Base-by-base conservation (phyloP, 2,329 filamentous ascomycete genomes). In the Neofusicoccum sp. region DNA sequence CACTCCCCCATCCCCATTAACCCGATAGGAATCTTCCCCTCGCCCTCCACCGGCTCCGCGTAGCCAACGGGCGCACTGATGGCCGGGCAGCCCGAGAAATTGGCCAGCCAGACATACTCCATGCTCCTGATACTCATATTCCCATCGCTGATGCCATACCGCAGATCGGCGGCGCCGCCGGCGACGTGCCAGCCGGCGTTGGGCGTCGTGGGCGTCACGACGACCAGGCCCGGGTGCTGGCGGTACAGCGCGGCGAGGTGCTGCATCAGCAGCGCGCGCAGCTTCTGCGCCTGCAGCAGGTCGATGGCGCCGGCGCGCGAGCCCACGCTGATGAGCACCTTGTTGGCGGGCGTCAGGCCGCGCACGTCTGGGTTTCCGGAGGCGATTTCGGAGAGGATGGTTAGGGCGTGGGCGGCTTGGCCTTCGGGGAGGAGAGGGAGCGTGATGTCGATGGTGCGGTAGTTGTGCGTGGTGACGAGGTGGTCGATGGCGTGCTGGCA, bases 51-150 rank as follows among this genome's bases (percentile, higher is more conserved):
- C 0, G 84, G 81, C 31, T 85, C 79, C 3, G 81, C 83, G 76
- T 93, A 96, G 0, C 91, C 93, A 9, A 91, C 87, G 0, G 93
- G 92, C 39, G 87, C 87, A 49, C 82, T 87, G 11, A 96, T 84
- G 1, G 91, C 87, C 0, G 93, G 93, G 54, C 88, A 88, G 0
- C 93, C 93, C 0, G 83, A 86, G 69, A 92, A 88, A 76, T 97
- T 97, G 6, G 93, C 90, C 39, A 96, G 77, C 85, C 90, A 96
- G 14, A 91, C 87, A 76, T 92, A 97, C 75, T 89, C 86, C 92
- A 97, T 96, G 71, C 86, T 91, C 31, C 85, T 81, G n/a, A 96
- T 79, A 14, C 86, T 88, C 65, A 79, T 81, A 73, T 95, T 92
- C 0, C 84, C 88, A 74, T 97, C 89, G 41, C 84, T 88, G 67